Evolutionary conservation across 495 filamentous ascomycete species (phyloP).

Genomic region (Talaromyces nanjingensis): DNA sequence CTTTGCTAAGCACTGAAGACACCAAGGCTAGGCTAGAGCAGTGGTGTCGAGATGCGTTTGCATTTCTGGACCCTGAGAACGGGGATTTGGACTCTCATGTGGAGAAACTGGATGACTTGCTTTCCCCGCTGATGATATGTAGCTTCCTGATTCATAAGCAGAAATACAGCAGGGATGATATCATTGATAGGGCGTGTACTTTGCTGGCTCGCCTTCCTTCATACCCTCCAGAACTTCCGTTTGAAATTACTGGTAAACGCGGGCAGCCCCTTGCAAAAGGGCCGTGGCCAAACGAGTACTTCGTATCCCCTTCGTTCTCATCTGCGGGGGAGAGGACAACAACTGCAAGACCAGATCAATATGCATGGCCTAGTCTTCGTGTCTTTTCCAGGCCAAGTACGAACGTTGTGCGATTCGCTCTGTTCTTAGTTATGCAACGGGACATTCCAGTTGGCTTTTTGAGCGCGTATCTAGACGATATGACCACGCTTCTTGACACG

Average conservation of each 20-base stretch:
- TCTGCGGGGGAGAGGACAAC: background rate
- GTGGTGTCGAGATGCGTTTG: background rate
- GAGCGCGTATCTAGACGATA: background rate
- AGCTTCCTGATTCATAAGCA: conserved; percentile 1
- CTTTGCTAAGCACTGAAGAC: background rate
- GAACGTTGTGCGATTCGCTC: background rate
- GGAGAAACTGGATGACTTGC: background rate
- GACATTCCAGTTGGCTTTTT: background rate
- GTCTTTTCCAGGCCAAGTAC: background rate
- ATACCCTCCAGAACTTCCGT: background rate
- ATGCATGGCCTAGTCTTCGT: background rate
- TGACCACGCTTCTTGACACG: background rate
- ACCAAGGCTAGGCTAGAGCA: background rate
- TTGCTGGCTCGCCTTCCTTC: background rate
- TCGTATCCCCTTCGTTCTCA: background rate
- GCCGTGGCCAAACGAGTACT: background rate
- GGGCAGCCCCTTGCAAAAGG: background rate
- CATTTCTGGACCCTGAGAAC: background rate
- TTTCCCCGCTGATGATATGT: background rate
- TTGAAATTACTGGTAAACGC: background rate
- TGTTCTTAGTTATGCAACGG: background rate
- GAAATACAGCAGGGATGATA: background rate
- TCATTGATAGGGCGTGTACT: background rate
- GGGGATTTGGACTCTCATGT: background rate
- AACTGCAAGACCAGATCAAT: background rate